Percentiles rank a stretch among this genome's conserved stretches.
Evolutionary conservation across 768 basidiomycete species (phyloP).

Genomic region (Mycena kentingensis): DNA sequence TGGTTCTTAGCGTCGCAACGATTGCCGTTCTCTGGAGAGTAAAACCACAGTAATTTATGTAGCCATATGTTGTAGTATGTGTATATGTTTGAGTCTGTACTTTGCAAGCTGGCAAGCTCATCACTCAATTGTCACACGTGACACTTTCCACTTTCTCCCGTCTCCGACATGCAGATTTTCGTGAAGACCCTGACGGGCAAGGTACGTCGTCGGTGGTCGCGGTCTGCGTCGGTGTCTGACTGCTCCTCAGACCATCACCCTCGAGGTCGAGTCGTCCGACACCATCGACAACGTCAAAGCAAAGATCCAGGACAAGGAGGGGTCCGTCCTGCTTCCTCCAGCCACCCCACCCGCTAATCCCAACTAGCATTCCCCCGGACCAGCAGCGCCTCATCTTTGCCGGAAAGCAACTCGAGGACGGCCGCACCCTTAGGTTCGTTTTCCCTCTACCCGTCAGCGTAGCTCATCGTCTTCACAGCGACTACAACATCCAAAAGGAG

Average conservation of each 20-base stretch:
- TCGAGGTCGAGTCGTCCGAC: slow-evolving; percentile 96
- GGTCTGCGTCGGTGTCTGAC: not conserved
- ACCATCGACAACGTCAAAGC: slow-evolving; percentile 96
- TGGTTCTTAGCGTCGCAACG: slow-evolving; percentile 67
- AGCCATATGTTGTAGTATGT: too few relatives aligned
- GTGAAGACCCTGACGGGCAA: slow-evolving; percentile 86
- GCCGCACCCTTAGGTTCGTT: slow-evolving; percentile 72
- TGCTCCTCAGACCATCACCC: slow-evolving; percentile 94
- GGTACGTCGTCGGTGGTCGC: slow-evolving; percentile 39
- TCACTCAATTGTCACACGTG: not conserved
- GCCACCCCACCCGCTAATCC: not conserved
- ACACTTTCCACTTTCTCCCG: too few relatives aligned
- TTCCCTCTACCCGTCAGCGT: too few relatives aligned
- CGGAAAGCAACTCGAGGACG: slow-evolving; percentile 98
- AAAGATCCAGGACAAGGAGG: slow-evolving; percentile 62
- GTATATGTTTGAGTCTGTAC: too few relatives aligned
- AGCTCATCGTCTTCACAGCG: slow-evolving; percentile 56
- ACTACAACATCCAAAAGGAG: slow-evolving; percentile 99
- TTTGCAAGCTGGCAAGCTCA: not conserved
- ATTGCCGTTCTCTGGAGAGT: slow-evolving; percentile 76
- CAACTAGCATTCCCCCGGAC: slow-evolving; percentile 81
- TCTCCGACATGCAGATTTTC: slow-evolving; percentile 55
- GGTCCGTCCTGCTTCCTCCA: slow-evolving; percentile 34
- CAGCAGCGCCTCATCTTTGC: slow-evolving; percentile 96
- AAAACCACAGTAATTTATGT: slow-evolving; percentile 37